phyloP scores from a whole-genome alignment of 164 flowering plant genomes.

The Tetrastigma voinierianum region DNA sequence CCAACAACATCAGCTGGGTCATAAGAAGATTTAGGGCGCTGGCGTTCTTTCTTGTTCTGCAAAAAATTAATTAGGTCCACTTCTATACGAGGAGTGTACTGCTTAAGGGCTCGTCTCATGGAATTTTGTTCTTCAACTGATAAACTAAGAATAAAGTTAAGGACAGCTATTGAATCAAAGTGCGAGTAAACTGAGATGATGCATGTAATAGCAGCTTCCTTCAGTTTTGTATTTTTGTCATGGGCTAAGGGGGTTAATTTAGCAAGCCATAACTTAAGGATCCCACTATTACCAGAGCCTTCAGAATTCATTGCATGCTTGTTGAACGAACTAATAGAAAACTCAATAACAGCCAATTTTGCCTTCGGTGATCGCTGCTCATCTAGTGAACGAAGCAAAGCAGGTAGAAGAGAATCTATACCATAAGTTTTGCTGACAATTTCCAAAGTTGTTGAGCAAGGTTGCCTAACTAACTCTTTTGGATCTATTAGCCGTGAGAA shows the following conservation, averaged over 20 bases:
- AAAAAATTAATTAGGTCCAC: slow-evolving; percentile 93
- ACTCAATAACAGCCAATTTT: slow-evolving; percentile 96
- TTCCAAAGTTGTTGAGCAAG: slow-evolving; percentile 87
- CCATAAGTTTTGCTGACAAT: slow-evolving; percentile 90
- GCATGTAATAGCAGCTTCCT: slow-evolving; percentile 88
- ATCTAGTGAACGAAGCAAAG: slow-evolving; percentile 94
- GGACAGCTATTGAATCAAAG: slow-evolving; percentile 71
- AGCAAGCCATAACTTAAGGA: slow-evolving; percentile 93
- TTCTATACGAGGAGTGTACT: slow-evolving; percentile 94
- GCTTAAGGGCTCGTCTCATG: slow-evolving; percentile 93
- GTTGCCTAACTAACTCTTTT: slow-evolving; percentile 88
- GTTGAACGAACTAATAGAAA: slow-evolving; percentile 85
- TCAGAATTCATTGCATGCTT: slow-evolving; percentile 72
- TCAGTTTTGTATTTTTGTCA: slow-evolving; percentile 89
- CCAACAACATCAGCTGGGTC: slow-evolving; percentile 88
- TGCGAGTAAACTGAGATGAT: slow-evolving; percentile 82
- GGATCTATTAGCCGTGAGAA: slow-evolving; percentile 94
- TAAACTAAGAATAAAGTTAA: slow-evolving; percentile 82
- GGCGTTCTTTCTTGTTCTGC: slow-evolving; percentile 90
- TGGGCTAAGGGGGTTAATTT: slow-evolving; percentile 79
- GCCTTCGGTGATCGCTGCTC: slow-evolving; percentile 99
- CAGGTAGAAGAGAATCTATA: slow-evolving; percentile 86
- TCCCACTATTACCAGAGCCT: slow-evolving; percentile 69
- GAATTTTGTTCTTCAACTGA: slow-evolving; percentile 96
- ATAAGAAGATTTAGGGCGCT: slow-evolving; percentile 70